phyloP scores from a whole-genome alignment of 345 rosid genomes.

The Salix udensis region DNA sequence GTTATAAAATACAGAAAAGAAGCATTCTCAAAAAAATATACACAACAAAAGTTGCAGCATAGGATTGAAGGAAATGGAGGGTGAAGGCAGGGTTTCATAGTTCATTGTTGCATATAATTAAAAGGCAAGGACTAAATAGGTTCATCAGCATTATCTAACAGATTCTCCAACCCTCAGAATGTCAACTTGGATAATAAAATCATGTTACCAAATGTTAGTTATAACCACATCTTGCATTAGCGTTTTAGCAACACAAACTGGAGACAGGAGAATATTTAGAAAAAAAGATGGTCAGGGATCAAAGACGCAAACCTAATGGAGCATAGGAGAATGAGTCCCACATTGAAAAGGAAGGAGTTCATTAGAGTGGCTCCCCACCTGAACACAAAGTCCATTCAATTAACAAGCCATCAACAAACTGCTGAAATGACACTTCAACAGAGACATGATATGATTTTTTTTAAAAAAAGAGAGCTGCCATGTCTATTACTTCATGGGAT shows the following conservation, averaged over 20 bases:
- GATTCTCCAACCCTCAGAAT: not conserved
- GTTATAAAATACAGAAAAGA: not conserved
- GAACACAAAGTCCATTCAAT: slow-evolving; percentile 23
- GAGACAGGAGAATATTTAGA: not conserved
- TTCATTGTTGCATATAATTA: not conserved
- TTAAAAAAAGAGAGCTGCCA: not conserved
- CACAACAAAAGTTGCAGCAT: not conserved
- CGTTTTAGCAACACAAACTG: not conserved
- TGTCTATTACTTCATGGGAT: slow-evolving; percentile 86
- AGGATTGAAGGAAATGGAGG: not conserved
- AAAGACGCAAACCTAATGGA: slow-evolving; percentile 66
- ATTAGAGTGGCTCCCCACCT: slow-evolving; percentile 99
- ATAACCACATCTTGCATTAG: not conserved
- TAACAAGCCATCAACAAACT: slow-evolving; percentile 26
- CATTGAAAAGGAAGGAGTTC: slow-evolving; percentile 99
- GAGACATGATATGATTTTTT: not conserved
- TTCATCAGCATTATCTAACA: not conserved
- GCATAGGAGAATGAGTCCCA: slow-evolving; percentile 86
- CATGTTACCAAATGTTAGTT: not conserved
- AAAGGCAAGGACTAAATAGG: not conserved
- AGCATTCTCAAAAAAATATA: not conserved
- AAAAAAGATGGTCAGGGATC: not conserved
- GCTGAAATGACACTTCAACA: not conserved
- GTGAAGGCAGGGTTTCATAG: not conserved
- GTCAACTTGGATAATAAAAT: not conserved